Evolutionary conservation across 202 grass and related monocot species (phyloP).

Genomic region (Digitaria exilis): DNA sequence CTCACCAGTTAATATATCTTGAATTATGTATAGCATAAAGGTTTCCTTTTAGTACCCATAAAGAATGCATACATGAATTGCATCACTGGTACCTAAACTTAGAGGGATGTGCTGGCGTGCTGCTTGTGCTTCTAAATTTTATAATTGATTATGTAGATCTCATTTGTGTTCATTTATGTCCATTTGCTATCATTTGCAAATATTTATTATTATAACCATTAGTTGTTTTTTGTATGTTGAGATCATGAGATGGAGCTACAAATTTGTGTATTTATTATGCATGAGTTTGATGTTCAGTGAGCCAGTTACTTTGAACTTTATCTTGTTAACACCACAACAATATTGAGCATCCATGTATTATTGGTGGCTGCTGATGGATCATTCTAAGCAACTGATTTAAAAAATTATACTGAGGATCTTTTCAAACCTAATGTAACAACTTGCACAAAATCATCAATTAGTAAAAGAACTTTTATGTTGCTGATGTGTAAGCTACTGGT

Average conservation of each 20-base stretch:
- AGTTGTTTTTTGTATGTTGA: neutral
- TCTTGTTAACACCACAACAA: neutral
- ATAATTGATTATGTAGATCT: neutral
- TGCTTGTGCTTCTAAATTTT: neutral
- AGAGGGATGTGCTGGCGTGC: neutral
- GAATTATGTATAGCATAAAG: neutral
- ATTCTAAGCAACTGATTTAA: neutral
- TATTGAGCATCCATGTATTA: neutral
- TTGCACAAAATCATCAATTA: neutral
- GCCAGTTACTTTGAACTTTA: neutral
- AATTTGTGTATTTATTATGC: neutral
- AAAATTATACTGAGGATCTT: neutral
- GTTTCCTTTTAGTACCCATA: neutral
- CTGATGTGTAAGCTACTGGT: conserved; percentile 19
- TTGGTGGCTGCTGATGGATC: neutral
- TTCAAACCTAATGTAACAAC: conserved; percentile 8
- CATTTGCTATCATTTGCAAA: neutral
- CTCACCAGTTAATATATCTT: neutral
- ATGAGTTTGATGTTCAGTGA: conserved; percentile 15
- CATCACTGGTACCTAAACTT: neutral
- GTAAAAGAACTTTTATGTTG: neutral
- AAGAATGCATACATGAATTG: neutral
- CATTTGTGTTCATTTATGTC: neutral
- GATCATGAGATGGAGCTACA: neutral
- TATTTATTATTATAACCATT: neutral